phyloP scores from a whole-genome alignment of 345 rosid genomes.

The Syzygium jambos region DNA sequence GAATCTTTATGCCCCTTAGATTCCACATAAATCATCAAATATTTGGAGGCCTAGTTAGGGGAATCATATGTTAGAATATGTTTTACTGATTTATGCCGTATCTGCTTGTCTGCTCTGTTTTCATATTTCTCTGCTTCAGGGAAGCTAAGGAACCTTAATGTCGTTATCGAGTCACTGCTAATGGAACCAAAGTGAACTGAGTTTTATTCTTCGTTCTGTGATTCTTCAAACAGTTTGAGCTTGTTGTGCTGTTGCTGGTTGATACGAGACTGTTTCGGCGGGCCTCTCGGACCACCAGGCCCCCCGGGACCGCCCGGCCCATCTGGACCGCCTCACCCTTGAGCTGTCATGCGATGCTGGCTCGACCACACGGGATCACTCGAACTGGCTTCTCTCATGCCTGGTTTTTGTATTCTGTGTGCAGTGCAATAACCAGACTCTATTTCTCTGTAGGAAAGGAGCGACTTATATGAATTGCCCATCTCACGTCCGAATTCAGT shows the following conservation, averaged over 20 bases:
- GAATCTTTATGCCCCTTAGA: neutral
- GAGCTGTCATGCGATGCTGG: neutral
- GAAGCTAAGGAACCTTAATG: neutral
- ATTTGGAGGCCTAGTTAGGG: neutral
- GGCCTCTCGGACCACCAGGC: neutral
- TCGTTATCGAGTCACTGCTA: neutral
- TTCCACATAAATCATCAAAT: neutral
- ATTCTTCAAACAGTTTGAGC: constrained; percentile 14
- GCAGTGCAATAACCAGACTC: neutral
- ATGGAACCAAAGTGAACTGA: neutral
- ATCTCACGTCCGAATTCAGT: neutral
- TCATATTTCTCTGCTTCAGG: neutral
- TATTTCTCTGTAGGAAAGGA: neutral
- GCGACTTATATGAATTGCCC: neutral
- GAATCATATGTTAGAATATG: rapidly evolving
- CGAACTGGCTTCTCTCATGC: neutral
- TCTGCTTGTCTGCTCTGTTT: neutral
- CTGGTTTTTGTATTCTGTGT: neutral
- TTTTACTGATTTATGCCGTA: neutral
- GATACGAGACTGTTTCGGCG: constrained; percentile 29
- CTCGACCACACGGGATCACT: neutral
- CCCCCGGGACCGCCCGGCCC: constrained; percentile 1
- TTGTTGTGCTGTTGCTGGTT: constrained; percentile 32
- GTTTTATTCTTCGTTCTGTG: neutral
- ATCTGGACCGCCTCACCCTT: constrained; percentile 1